Base-by-base conservation (phyloP, 1,284 basidiomycete genomes). In the Puccinia triticina region DNA sequence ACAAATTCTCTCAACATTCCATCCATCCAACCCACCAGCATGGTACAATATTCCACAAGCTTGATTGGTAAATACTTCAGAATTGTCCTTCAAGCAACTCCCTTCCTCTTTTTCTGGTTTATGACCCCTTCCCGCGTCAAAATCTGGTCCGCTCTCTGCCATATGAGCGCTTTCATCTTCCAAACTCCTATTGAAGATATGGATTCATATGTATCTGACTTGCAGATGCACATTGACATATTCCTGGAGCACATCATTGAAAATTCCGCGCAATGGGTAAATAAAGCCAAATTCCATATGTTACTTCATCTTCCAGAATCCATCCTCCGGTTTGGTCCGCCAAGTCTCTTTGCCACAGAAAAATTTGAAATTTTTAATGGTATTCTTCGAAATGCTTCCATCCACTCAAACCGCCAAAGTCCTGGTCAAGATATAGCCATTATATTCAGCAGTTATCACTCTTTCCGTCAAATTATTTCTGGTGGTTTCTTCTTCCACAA, bases 231-330 rank as follows among this genome's bases (percentile, higher is more conserved):
- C 32, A 64, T 64, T 37, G 34, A 64, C 32, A 64, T 64, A 29
- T 64, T 64, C 34, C 21, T 32, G 21, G 14, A 16, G 11, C 26
- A 64, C 18, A 64, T 64, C 61, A 64, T 32, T 26, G 3, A 64
- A 64, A 16, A 64, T 37, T 64, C 61, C 14, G 61, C n/a, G 5
- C 61, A 64, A 64, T 64, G 61, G 61, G 61, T 64, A 5, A 64
- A 64, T n/a, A n/a, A n/a, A n/a, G n/a, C n/a, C n/a, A n/a, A n/a
- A n/a, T n/a, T n/a, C n/a, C n/a, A n/a, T n/a, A 64, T 64, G 61
- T 64, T 64, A 64, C 61, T 64, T 64, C 61, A 64, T 37, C 61
- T 64, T 64, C 61, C 61, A 32, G 61, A 64, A 7, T 64, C 26
- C 4, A 64, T 64, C 21, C 61, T 64, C 12, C 26, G 34, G 4